These are phyloP conservation scores for Royoungia palumana DNA, from an alignment of 768 basidiomycete species.

Conservation along the genomic window DNA sequence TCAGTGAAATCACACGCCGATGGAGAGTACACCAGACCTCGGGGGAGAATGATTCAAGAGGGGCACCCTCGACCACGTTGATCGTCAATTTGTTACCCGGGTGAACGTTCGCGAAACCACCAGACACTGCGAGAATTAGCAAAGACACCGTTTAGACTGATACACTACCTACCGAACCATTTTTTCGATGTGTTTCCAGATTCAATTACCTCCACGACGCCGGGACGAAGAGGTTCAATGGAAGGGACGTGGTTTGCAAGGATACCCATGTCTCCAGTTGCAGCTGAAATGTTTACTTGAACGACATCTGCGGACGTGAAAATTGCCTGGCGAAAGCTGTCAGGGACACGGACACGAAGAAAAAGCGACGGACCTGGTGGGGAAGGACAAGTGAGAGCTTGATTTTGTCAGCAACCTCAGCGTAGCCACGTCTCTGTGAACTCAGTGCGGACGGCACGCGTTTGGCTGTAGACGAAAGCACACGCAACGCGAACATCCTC, in stretches of 20 bases:
- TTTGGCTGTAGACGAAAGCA: slow-evolving; percentile 61
- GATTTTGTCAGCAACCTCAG: slow-evolving; percentile 87
- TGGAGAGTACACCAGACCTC: slow-evolving; percentile 58
- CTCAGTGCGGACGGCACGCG: slow-evolving; percentile 51
- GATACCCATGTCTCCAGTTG: slow-evolving; percentile 98
- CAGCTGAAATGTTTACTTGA: slow-evolving; percentile 93
- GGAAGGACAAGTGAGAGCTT: slow-evolving; percentile 92
- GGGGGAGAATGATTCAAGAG: slow-evolving; percentile 82
- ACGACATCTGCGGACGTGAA: slow-evolving; percentile 89
- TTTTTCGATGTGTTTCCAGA: slow-evolving; percentile 75
- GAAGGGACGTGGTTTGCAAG: slow-evolving; percentile 98
- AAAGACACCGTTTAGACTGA: background rate
- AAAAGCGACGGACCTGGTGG: slow-evolving; percentile 69
- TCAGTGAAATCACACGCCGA: slow-evolving; percentile 4
- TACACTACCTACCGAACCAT: slow-evolving; percentile 81
- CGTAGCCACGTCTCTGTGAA: slow-evolving; percentile 78
- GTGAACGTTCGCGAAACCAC: slow-evolving; percentile 97
- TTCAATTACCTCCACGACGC: slow-evolving; percentile 94
- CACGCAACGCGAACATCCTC: slow-evolving; percentile 76
- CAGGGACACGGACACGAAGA: slow-evolving; percentile 5
- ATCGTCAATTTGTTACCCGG: slow-evolving; percentile 96
- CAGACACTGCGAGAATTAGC: slow-evolving; percentile 62
- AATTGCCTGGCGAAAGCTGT: slow-evolving; percentile 59
- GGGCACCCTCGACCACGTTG: slow-evolving; percentile 95
- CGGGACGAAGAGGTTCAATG: slow-evolving; percentile 93